These are phyloP conservation scores for Primulina tabacum DNA, from an alignment of 257 asterid genomes.

Conservation along the genomic window DNA sequence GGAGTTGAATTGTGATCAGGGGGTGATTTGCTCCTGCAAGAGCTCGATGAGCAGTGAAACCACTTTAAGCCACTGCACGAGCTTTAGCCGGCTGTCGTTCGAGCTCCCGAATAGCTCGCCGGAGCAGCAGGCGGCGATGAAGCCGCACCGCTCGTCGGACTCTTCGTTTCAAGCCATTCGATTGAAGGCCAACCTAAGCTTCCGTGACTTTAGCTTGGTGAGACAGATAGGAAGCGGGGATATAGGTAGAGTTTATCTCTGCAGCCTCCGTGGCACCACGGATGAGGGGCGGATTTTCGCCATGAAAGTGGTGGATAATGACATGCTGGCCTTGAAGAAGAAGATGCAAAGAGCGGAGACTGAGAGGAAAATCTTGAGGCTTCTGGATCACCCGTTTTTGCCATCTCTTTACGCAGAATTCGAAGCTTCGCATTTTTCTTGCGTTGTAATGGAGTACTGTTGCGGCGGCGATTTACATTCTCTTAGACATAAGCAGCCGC, in stretches of 20 bases:
- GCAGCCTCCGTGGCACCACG: conserved; percentile 40
- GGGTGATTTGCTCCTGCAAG: conserved; percentile 35
- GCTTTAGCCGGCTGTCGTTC: conserved; percentile 67
- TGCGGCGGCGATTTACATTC: conserved; percentile 88
- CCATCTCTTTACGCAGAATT: conserved; percentile 75
- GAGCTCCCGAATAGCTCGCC: conserved; percentile 60
- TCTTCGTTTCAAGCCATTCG: conserved; percentile 52
- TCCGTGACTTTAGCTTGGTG: conserved; percentile 67
- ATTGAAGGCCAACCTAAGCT: conserved; percentile 36
- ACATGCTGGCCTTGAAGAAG: conserved; percentile 66
- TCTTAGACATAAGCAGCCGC: conserved; percentile 66
- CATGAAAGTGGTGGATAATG: conserved; percentile 81
- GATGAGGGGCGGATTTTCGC: conserved; percentile 54
- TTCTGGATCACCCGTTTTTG: conserved; percentile 80
- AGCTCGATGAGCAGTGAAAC: conserved; percentile 71
- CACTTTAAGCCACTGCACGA: conserved; percentile 48
- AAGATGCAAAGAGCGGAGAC: conserved; percentile 77
- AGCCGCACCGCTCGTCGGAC: conserved; percentile 81
- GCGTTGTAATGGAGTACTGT: conserved; percentile 84
- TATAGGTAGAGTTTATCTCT: conserved; percentile 70
- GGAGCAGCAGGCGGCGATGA: conserved; percentile 41
- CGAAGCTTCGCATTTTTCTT: conserved; percentile 67
- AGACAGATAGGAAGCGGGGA: conserved; percentile 90
- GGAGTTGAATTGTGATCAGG: conserved; percentile 26
- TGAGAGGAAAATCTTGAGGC: conserved; percentile 66